Conservation (phyloP, 2,329 filamentous ascomycete species). For the Neofusicoccum umdonicola region DNA sequence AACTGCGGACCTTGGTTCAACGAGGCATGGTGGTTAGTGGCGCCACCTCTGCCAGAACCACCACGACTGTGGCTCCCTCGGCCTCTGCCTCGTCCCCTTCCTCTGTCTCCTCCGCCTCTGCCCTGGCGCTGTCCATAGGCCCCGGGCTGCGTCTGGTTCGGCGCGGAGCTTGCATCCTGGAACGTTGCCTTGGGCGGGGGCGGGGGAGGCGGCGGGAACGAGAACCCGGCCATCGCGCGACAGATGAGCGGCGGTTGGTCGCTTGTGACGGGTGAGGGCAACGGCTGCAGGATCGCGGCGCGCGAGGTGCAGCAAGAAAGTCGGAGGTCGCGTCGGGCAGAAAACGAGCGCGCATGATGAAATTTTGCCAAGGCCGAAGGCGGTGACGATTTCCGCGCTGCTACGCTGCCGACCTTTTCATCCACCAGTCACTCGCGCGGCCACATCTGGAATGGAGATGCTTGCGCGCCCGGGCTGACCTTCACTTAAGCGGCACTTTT, state of each 20-base stretch:
- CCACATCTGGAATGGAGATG: neutral
- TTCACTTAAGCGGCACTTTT: neutral
- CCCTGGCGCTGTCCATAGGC: neutral
- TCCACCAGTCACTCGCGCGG: neutral
- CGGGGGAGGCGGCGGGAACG: conserved; percentile 51
- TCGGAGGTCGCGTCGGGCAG: neutral
- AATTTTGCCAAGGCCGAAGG: conserved; percentile 15
- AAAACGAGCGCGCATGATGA: conserved; percentile 6
- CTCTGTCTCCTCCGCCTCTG: conserved; percentile 18
- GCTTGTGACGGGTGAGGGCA: neutral
- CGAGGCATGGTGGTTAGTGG: neutral
- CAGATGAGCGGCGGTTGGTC: neutral
- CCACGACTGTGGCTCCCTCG: conserved; percentile 22
- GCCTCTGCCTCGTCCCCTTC: conserved; percentile 31
- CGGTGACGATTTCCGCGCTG: conserved; percentile 4
- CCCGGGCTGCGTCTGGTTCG: conserved; percentile 27
- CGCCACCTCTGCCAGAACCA: conserved; percentile 1
- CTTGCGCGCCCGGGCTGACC: neutral
- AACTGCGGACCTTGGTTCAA: neutral
- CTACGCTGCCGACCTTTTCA: conserved; percentile 3
- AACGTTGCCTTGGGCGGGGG: conserved; percentile 35
- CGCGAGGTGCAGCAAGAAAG: neutral
- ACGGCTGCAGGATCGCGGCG: neutral
- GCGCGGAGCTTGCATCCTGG: conserved; percentile 26
- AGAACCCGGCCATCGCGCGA: conserved; percentile 28